Evolutionary conservation across 1,284 basidiomycete genomes (phyloP).

Genomic region (Trametes hirsuta): DNA sequence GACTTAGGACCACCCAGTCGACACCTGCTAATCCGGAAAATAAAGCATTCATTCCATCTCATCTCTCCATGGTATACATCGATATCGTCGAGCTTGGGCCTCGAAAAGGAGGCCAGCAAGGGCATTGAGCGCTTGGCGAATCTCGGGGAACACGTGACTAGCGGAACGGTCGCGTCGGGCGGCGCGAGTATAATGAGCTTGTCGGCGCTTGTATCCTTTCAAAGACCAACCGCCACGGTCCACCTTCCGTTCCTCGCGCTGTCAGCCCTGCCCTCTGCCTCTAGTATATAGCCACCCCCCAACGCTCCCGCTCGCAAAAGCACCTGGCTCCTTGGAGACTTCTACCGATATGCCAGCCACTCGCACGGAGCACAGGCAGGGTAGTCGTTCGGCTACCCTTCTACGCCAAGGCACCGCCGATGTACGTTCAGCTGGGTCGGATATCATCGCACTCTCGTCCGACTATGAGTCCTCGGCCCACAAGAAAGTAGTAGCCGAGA

Average conservation of each 20-base stretch:
- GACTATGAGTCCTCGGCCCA: slow-evolving; percentile 14
- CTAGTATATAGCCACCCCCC: not conserved
- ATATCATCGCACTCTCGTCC: slow-evolving; percentile 9
- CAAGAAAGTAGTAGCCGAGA: slow-evolving; percentile 14
- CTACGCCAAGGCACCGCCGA: slow-evolving; percentile 7
- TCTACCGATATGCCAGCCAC: slow-evolving; percentile 22
- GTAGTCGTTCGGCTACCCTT: slow-evolving; percentile 14
- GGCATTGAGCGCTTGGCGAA: not conserved
- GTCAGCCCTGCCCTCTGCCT: not conserved
- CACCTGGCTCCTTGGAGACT: not conserved
- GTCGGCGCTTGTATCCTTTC: slow-evolving; percentile 3
- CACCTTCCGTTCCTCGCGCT: not conserved
- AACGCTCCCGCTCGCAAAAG: too few relatives aligned
- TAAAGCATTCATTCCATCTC: too few relatives aligned
- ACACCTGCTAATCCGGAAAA: too few relatives aligned
- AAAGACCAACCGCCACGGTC: slow-evolving; percentile 19
- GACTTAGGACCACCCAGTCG: too few relatives aligned
- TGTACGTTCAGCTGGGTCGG: slow-evolving; percentile 6
- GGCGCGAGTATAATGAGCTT: slow-evolving; percentile 14
- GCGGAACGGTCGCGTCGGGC: slow-evolving; percentile 15
- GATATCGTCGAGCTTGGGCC: too few relatives aligned
- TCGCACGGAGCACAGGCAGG: slow-evolving; percentile 11
- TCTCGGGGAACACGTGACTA: slow-evolving; percentile 20
- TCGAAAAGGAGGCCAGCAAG: too few relatives aligned
- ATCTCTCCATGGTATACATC: too few relatives aligned